Conservation (phyloP, 208 protist species). For the Leishmania tarentolae region DNA sequence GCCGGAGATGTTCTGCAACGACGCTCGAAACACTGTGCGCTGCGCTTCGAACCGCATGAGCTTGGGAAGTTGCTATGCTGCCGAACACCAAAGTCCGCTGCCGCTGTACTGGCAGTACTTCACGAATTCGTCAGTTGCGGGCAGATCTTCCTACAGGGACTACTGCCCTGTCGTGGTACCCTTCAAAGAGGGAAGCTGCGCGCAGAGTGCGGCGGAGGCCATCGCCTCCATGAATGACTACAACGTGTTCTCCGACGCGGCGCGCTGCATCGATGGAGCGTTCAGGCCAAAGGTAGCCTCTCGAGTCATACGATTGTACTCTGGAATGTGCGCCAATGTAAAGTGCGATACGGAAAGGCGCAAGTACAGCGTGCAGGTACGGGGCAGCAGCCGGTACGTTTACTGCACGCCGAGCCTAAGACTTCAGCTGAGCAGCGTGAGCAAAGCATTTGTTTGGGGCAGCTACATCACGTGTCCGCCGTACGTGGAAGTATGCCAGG, state of each 20-base stretch:
- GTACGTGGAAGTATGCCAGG: conserved; percentile 21
- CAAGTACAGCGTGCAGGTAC: conserved; percentile 6
- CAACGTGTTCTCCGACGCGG: conserved; percentile 9
- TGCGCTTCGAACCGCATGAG: conserved; percentile 40
- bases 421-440: not conserved
- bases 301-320: not conserved
- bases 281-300: not conserved
- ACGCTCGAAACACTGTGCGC: not conserved
- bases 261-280: conserved; percentile 19
- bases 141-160: conserved; percentile 33
- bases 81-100: not conserved
- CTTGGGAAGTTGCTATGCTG: conserved; percentile 35
- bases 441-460: conserved; percentile 1
- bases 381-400: conserved; percentile 2
- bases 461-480: not conserved
- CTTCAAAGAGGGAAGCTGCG: conserved; percentile 28
- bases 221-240: not conserved
- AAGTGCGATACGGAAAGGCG: not conserved
- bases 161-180: conserved; percentile 48
- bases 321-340: conserved; percentile 1
- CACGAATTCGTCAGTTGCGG: conserved; percentile 11
- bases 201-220: not conserved
- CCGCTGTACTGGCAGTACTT: conserved; percentile 62
- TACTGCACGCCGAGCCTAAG: not conserved
- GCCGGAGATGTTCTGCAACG: conserved; percentile 59